Evolutionary conservation across 495 filamentous ascomycete species (phyloP), one percentile per base, ranked within the genome.

Genomic region (Darksidea phi): DNA sequence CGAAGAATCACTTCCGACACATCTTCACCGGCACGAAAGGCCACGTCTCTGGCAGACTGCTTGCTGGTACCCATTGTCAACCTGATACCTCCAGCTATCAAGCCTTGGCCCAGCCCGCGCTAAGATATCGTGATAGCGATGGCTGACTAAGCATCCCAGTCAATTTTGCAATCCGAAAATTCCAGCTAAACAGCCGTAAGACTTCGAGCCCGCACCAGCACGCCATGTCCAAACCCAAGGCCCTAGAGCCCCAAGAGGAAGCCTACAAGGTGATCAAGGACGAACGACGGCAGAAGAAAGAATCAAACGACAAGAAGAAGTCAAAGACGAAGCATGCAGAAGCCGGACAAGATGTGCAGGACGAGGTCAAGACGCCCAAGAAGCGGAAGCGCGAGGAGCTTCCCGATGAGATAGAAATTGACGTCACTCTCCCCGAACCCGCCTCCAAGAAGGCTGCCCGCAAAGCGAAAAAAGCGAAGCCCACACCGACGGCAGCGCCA

Each of bases 341-440:
- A 38, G 51, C 10, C 18, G 42, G 2, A 13, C 24, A 58, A 10
- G 46, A 21, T 13, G 25, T 13, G 20, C 17, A 34, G 21, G 48
- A 48, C 38, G 20, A 57, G 11, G 12, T 8, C 24, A n/a, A 15
- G 6, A 6, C 17, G 10, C 1, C 56, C 13, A 69, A 68, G 36
- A 76, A 77, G 66, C 72, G 76, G 50, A 77, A 76, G 63, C 64
- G 76, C 15, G 62, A 65, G 13, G 47, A 45, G 20, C 52, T 69
- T 2, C 54, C 63, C 32, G 66, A 72, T 10, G 66, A 96, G 67
- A 84, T 99, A 68, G 88, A 95, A 75, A 89, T 99, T 63, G 90
- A 99, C 74, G 75, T 97, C 59, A 79, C 76, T 59, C 84, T 87
- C 46, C 92, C 94, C 5, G 91, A 97, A 71, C 94, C 94, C 12